Evolutionary conservation across 371 early-diverging fungal species (phyloP).

Genomic region (Mortierella sp.): DNA sequence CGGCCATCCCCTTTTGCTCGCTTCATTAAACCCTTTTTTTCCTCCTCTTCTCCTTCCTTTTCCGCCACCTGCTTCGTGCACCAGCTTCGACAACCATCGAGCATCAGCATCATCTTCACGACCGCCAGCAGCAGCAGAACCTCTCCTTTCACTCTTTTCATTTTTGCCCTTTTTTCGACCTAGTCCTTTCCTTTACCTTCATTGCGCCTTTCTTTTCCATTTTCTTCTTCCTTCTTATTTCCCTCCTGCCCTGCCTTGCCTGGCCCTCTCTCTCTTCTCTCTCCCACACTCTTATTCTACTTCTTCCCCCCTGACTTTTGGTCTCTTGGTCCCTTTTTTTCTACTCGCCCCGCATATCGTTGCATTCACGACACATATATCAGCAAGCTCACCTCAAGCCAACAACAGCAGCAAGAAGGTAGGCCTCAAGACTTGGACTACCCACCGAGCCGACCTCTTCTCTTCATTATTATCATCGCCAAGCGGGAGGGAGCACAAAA

Average conservation of each 20-base stretch:
- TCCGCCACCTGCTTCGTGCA: constrained; percentile 1
- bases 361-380: constrained; percentile 8
- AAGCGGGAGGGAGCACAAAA: background rate
- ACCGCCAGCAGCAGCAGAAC: constrained; percentile 3
- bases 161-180: background rate
- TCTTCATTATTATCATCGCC: background rate
- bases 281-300: constrained; percentile 4
- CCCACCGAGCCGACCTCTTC: background rate
- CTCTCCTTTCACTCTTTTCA: background rate
- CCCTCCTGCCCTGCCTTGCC: background rate
- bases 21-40: background rate
- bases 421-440: background rate
- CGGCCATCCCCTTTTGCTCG: background rate
- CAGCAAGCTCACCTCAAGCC: background rate
- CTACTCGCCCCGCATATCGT: constrained; percentile 12
- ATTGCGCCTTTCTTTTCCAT: background rate
- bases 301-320: background rate
- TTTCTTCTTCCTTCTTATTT: constrained; percentile 8
- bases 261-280: background rate
- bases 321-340: background rate
- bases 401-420: background rate
- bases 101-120: background rate
- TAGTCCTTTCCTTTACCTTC: background rate
- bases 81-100: background rate
- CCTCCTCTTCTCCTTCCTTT: background rate